Percentiles rank a stretch among this genome's conserved stretches.
Conservation (phyloP, 441 rosid species). For the Gossypium davidsonii region DNA sequence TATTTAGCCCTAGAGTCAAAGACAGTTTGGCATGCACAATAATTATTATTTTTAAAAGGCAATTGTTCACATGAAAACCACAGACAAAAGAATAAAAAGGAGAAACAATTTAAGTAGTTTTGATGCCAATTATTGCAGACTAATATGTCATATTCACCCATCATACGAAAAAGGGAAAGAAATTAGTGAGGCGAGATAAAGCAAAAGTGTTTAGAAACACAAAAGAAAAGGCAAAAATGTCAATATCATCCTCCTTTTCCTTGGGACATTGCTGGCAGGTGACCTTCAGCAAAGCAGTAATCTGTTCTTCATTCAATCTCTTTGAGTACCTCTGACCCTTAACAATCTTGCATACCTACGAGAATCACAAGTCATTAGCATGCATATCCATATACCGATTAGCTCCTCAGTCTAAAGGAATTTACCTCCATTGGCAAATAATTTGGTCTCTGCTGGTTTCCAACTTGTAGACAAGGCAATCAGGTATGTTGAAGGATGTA, state of each 20-base stretch:
- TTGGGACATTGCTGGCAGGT: slow-evolving; percentile 74
- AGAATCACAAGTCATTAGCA: slow-evolving; percentile 14
- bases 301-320: slow-evolving; percentile 78
- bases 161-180: not conserved
- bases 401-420: not conserved
- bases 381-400: not conserved
- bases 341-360: slow-evolving; percentile 85
- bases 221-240: not conserved
- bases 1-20: not conserved
- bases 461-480: slow-evolving; percentile 92
- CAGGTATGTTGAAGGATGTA: slow-evolving; percentile 63
- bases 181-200: not conserved
- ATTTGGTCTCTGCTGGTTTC: slow-evolving; percentile 77
- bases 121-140: not conserved
- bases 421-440: slow-evolving; percentile 90
- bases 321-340: slow-evolving; percentile 89
- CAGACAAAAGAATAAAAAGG: not conserved
- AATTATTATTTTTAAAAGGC: not conserved
- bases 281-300: slow-evolving; percentile 76
- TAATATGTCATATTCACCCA: not conserved
- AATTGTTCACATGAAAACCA: not conserved
- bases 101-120: not conserved
- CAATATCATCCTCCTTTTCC: slow-evolving; percentile 66
- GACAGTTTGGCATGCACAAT: not conserved
- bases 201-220: not conserved